Conservation (phyloP, 805 yeast species). For the Candida michaelii region DNA sequence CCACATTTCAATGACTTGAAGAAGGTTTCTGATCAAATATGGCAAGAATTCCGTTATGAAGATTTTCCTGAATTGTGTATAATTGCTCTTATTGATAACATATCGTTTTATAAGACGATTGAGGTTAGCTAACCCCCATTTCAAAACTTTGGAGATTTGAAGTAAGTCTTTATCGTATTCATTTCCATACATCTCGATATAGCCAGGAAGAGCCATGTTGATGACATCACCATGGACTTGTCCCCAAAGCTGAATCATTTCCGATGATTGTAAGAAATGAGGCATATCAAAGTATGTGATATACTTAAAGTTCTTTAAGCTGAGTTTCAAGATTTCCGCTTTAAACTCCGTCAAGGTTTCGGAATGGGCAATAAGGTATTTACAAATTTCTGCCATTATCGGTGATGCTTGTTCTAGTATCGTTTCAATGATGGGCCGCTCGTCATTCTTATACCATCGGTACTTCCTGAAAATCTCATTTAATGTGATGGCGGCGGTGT, state of each 20-base stretch:
- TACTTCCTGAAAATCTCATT: slow-evolving; percentile 68
- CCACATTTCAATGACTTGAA: slow-evolving; percentile 74
- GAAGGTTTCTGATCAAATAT: slow-evolving; percentile 61
- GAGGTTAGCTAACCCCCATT: slow-evolving; percentile 86
- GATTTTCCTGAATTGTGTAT: slow-evolving; percentile 57
- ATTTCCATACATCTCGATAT: slow-evolving; percentile 49
- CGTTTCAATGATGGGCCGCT: slow-evolving; percentile 34
- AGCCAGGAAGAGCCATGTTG: slow-evolving; percentile 55
- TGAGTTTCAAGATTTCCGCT: slow-evolving; percentile 74
- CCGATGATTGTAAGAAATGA: slow-evolving; percentile 52
- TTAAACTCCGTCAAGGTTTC: slow-evolving; percentile 27
- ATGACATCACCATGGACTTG: slow-evolving; percentile 71
- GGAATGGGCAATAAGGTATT: slow-evolving; percentile 38
- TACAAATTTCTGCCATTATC: slow-evolving; percentile 63
- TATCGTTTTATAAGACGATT: slow-evolving; percentile 70
- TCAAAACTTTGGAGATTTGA: slow-evolving; percentile 62
- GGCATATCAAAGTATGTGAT: slow-evolving; percentile 76
- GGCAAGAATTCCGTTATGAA: slow-evolving; percentile 68
- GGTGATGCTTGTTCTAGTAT: slow-evolving; percentile 64
- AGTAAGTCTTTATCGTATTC: slow-evolving; percentile 51
- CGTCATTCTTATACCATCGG: slow-evolving; percentile 66
- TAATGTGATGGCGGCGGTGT: slow-evolving; percentile 70
- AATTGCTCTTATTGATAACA: slow-evolving; percentile 54
- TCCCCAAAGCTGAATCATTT: slow-evolving; percentile 62
- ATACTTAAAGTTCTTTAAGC: slow-evolving; percentile 76